Evolutionary conservation across 495 filamentous ascomycete genomes (phyloP).

Genomic region (Talaromyces liani): DNA sequence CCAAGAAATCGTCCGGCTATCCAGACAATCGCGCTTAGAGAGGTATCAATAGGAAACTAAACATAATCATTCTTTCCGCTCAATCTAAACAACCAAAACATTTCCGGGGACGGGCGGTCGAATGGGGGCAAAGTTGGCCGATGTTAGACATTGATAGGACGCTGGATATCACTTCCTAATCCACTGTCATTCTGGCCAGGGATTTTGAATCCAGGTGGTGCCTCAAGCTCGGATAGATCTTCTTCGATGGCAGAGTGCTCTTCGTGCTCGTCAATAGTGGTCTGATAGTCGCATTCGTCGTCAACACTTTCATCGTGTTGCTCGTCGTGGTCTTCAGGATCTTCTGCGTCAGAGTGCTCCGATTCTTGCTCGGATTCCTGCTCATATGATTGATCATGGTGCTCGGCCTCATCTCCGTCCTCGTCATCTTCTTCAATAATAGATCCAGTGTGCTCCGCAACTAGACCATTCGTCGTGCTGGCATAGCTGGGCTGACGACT

Average conservation of each 20-base stretch:
- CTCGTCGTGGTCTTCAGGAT: conserved; percentile 9
- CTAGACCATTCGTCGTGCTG: conserved; percentile 29
- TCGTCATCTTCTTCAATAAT: conserved; percentile 8
- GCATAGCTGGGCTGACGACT: conserved; percentile 42
- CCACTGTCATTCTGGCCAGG: conserved; percentile 8
- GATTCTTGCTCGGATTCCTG: neutral
- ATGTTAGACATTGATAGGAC: neutral
- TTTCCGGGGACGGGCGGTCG: neutral
- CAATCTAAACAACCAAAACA: neutral
- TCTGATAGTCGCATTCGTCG: conserved; percentile 6
- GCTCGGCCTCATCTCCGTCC: neutral
- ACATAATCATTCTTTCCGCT: conserved; percentile 1
- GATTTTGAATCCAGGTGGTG: conserved; percentile 6
- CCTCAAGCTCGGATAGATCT: neutral
- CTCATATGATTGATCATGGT: neutral
- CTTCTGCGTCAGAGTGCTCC: neutral
- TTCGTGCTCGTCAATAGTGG: conserved; percentile 8
- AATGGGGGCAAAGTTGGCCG: no score
- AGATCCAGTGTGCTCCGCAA: conserved; percentile 14
- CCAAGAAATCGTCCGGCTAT: neutral
- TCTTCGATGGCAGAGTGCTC: neutral
- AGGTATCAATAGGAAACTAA: conserved; percentile 5
- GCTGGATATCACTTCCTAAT: conserved; percentile 8
- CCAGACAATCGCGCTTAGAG: neutral
- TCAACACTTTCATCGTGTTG: neutral